Percentiles rank a stretch among this genome's conserved stretches.
phyloP scores from a whole-genome alignment of 306 rosid genomes.

The Nissolia schottii region DNA sequence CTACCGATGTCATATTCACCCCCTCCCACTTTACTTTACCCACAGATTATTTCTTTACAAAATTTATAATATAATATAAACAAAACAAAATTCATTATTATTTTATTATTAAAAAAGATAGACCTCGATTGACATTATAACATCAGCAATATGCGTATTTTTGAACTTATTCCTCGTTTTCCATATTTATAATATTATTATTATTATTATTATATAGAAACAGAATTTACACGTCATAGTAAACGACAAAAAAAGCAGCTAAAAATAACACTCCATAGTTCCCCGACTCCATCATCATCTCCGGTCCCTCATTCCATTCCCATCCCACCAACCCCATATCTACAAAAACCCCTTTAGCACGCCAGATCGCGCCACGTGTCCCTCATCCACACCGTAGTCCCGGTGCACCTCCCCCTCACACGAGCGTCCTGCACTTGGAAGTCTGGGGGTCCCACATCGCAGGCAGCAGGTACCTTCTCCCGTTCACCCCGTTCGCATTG shows the following conservation, averaged over 20 bases:
- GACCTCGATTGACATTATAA: neutral
- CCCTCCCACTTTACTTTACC: neutral
- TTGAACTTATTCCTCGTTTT: neutral
- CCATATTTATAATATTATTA: conserved; percentile 15
- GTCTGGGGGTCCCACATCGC: conserved; percentile 97
- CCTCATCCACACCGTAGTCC: neutral
- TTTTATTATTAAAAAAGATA: neutral
- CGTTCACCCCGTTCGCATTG: conserved; percentile 68
- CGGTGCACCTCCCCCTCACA: conserved; percentile 26
- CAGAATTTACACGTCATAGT: conserved; percentile 54
- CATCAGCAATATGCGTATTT: neutral
- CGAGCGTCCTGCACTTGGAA: conserved; percentile 60
- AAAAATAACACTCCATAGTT: neutral
- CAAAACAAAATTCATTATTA: neutral
- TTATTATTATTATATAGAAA: neutral
- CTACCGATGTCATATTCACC: neutral
- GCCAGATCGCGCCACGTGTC: conserved; percentile 17
- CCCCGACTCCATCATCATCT: neutral
- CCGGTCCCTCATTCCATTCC: neutral
- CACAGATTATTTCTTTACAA: no score
- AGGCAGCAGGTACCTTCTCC: conserved; percentile 65
- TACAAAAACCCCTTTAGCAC: conserved; percentile 2
- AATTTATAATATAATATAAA: neutral
- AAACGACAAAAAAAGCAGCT: conserved; percentile 48
- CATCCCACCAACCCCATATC: conserved; percentile 19